Evolutionary conservation across 2,329 filamentous ascomycete species (phyloP).

Genomic region (Colletotrichum nymphaeae): DNA sequence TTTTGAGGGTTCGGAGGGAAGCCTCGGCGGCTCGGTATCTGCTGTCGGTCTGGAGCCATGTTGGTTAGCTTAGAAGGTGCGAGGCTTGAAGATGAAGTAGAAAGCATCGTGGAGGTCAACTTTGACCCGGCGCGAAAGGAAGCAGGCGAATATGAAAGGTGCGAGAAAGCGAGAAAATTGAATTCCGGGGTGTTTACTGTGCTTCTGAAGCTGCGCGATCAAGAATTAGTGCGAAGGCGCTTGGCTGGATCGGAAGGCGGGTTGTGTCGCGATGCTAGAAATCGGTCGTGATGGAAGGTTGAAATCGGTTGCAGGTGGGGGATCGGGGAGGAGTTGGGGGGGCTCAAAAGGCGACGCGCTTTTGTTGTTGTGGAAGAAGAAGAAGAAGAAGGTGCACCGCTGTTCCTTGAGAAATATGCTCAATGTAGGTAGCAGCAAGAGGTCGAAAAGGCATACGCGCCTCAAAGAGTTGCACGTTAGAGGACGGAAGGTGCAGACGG

Average conservation of each 20-base stretch:
- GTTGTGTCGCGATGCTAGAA: neutral
- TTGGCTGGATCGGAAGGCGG: neutral
- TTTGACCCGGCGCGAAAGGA: neutral
- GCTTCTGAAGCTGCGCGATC: neutral
- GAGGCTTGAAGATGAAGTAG: neutral
- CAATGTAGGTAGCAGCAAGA: neutral
- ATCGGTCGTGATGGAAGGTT: neutral
- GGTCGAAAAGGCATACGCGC: neutral
- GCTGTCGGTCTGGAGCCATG: conserved; percentile 2
- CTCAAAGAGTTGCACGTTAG: conserved; percentile 1
- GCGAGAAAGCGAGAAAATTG: neutral
- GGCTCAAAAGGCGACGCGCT: conserved; percentile 4
- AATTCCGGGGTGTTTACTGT: conserved; percentile 22
- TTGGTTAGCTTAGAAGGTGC: conserved; percentile 20
- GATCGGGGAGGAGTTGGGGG: neutral
- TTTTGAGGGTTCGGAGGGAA: neutral
- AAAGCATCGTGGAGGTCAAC: neutral
- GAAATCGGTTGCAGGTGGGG: neutral
- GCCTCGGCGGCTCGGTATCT: neutral
- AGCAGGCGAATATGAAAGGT: neutral
- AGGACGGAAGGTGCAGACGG: neutral
- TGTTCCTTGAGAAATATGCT: neutral
- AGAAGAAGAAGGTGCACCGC: neutral
- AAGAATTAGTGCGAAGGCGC: neutral
- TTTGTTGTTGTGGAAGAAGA: neutral